Base-by-base conservation (phyloP, 2,329 filamentous ascomycete genomes). In the Zymoseptoria ardabiliae region DNA sequence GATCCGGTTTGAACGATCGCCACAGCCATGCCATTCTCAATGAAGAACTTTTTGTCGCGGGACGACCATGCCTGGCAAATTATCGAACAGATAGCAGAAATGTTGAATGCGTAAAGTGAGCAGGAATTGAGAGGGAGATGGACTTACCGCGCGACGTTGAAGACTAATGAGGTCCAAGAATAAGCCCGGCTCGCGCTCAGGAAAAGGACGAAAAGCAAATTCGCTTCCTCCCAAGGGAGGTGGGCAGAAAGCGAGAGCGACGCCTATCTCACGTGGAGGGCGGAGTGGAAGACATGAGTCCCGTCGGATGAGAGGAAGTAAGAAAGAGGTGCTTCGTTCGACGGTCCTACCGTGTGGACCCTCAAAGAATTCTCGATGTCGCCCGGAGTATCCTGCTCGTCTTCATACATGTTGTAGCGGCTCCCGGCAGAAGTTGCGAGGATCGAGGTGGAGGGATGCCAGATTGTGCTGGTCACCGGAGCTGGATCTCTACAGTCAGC, bases 351-450 rank as follows among this genome's bases (percentile, higher is more conserved):
- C 35, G 17, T 45, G 35, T 45, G 35, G 4, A 45, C 35, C 17
- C 35, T 13, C 35, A 45, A 45, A 45, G 35, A 45, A 17, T 45
- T 45, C 1, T n/a, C 35, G 17, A 7, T n/a, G 1, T n/a, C 17
- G 13, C 11, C 11, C 35, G 35, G 11, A 41, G 13, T 5, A 17
- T 7, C 17, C 5, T 45, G 35, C 5, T 45, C 35, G 13, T 45
- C 13, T 7, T 17, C 35, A 5, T 17, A 45, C 17, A 5, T 7
- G 17, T 17, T 45, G 13, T 2, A n/a, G 6, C 35, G 35, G 13
- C 19, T 21, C 1, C 81, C 81, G 30, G 79, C 81, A 59, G 75
- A 78, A 1, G 79, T 82, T 10, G 77, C 81, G 59, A 79, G 66
- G 17, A 82, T 74, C 49, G 70, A 73, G 7, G 78, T 79, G 48